Base-by-base conservation (phyloP, 192 early-diverging fungal genomes). In the Funneliformis mosseae region DNA sequence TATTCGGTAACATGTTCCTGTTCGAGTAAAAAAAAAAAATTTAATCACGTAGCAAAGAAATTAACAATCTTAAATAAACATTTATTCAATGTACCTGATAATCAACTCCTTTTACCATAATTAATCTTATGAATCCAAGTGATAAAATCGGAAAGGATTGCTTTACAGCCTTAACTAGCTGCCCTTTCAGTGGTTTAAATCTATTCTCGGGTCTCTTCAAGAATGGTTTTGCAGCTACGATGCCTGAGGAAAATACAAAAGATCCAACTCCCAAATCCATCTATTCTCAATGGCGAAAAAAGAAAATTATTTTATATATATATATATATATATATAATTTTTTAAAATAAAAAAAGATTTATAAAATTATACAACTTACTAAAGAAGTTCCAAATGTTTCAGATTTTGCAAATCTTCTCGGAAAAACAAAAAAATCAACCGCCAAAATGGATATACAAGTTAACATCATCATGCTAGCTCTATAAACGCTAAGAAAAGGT, bases 261-360 rank as follows among this genome's bases (percentile, higher is more conserved):
- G 93, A 92, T 33, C 96, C 97, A 27, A 97, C 96, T 0, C 97
- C 97, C 6, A 96, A 83, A 86, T 98, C 97, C 97, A 98, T 98
- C 93, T 94, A 77, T 42, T 39, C 16, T 18, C 46, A 55, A 55
- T 55, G 16, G 14, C 5, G 5, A 18, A 55, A 5, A 55, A 18
- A 9, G 42, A 45, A 6, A 45, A 45, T 45, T 7, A 45, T 45
- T 45, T 9, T 10, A 4, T 9, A 9, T 45, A 66, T 11, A 81
- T 25, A n/a, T 38, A 39, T 28, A 38, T 27, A n/a, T 39, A 33
- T 62, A 21, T 62, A 10, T 10, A 25, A 25, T 48, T 45, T 55
- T 25, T 27, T n/a, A 61, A 27, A 28, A 5, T 69, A 39, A 9
- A 45, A 72, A 14, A 25, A 70, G 16, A 48, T 33, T 33, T 3